A percentile compares a stretch with the other conserved stretches of the same genome.
Evolutionary conservation across 225 moss, liverwort and hornwort species (phyloP).

Genomic region (Takakia lepidozioides): DNA sequence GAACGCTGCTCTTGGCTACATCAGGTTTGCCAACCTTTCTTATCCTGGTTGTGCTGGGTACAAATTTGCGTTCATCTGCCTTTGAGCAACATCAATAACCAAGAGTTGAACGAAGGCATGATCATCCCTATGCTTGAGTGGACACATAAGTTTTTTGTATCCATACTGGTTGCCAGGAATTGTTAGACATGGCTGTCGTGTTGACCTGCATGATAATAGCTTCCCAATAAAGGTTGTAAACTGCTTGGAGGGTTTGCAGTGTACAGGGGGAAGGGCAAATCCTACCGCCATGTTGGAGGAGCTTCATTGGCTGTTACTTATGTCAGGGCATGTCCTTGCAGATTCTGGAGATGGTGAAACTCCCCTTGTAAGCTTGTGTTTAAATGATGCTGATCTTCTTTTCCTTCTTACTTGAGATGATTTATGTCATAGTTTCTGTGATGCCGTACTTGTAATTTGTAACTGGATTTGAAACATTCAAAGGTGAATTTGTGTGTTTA

Average conservation of each 20-base stretch:
- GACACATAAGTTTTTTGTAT: too few relatives aligned
- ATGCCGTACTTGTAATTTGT: not conserved
- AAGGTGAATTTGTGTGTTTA: too few relatives aligned
- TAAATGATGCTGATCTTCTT: too few relatives aligned
- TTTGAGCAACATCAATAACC: not conserved
- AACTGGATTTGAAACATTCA: not conserved
- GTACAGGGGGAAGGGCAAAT: conserved; percentile 73
- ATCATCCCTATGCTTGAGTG: too few relatives aligned
- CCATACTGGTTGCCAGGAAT: too few relatives aligned
- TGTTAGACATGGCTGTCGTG: too few relatives aligned
- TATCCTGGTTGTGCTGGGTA: too few relatives aligned
- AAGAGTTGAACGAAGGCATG: too few relatives aligned
- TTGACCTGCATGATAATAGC: too few relatives aligned
- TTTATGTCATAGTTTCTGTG: not conserved
- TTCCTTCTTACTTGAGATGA: not conserved
- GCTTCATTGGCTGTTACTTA: conserved; percentile 94
- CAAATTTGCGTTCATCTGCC: not conserved
- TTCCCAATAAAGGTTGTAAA: too few relatives aligned
- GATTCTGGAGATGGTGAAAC: conserved; percentile 99
- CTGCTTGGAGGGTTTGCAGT: conserved; percentile 39
- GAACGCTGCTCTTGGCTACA: conserved; percentile 94
- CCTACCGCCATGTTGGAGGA: conserved; percentile 85
- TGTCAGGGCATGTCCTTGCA: conserved; percentile 98
- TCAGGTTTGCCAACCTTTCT: conserved; percentile 48
- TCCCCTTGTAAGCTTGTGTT: conserved; percentile 56